Base-by-base conservation (phyloP, 2,329 filamentous ascomycete genomes). In the Scortechinia acanthostroma region DNA sequence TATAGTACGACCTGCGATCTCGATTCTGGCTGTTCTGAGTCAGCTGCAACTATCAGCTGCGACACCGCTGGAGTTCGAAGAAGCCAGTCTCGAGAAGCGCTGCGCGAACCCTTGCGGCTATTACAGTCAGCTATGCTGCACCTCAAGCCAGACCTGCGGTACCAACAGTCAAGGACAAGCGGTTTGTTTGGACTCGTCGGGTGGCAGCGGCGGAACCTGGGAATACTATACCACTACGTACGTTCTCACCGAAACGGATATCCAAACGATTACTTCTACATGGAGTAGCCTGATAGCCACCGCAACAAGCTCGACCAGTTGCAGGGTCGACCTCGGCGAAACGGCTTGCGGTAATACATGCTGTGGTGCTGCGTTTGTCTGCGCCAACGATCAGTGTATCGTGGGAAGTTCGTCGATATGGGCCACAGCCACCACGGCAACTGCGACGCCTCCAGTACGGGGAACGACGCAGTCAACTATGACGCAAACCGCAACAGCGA, bases 1-100 rank as follows among this genome's bases (percentile, higher is more conserved):
- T n/a, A n/a, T n/a, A n/a, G n/a, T n/a, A n/a, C n/a, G n/a, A n/a
- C n/a, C n/a, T 30, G 25, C 25, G 25, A 30, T 30, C 25, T 10
- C 25, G n/a, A 30, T 10, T n/a, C 25, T n/a, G 25, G 10, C n/a
- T 30, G 25, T 30, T n/a, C 25, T 30, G n/a, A n/a, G 10, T 10
- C 10, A 30, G n/a, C 25, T n/a, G 42, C 43, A 33, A 42, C 46
- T 43, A 44, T 22, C 42, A 40, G 21, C 25, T 35, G 25, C 25
- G n/a, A 30, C 10, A 10, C 25, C 25, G 10, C 10, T 30, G 25
- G 25, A 30, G 10, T 10, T 30, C 10, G 25, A n/a, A 30, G 25
- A n/a, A 30, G 25, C 10, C 25, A n/a, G n/a, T 30, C 10, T 30
- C 25, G 25, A 30, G 10, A 30, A n/a, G 25, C 25, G 25, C 6